Percentiles rank a stretch among this genome's conserved stretches.
phyloP scores from a whole-genome alignment of 2,329 filamentous ascomycete species.

The Trichophyton verrucosum region DNA sequence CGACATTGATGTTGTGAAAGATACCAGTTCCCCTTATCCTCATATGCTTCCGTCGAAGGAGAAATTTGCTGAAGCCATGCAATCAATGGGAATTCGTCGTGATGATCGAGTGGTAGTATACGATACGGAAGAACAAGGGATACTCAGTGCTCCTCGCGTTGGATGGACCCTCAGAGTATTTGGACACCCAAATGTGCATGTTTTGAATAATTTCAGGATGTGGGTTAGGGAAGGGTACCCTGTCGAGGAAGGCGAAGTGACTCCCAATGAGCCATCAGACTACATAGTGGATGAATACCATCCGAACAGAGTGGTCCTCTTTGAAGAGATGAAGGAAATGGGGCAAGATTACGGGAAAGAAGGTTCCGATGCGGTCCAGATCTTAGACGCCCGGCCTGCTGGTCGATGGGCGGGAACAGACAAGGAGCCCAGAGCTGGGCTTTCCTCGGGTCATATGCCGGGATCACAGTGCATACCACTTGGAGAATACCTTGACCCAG shows the following conservation, averaged over 20 bases:
- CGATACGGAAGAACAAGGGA: slow-evolving; percentile 77
- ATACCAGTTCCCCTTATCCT: slow-evolving; percentile 76
- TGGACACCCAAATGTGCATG: slow-evolving; percentile 74
- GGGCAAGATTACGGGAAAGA: slow-evolving; percentile 68
- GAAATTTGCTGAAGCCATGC: slow-evolving; percentile 78
- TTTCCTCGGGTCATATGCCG: slow-evolving; percentile 86
- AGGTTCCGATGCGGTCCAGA: slow-evolving; percentile 68
- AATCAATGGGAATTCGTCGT: slow-evolving; percentile 68
- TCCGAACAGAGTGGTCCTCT: slow-evolving; percentile 57
- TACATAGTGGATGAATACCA: slow-evolving; percentile 47
- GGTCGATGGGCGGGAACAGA: slow-evolving; percentile 73
- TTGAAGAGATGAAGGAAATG: slow-evolving; percentile 69
- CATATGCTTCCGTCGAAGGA: slow-evolving; percentile 86
- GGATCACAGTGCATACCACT: slow-evolving; percentile 75
- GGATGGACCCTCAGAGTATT: slow-evolving; percentile 89
- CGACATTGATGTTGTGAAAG: slow-evolving; percentile 83
- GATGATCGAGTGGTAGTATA: slow-evolving; percentile 92
- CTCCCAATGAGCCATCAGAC: slow-evolving; percentile 27
- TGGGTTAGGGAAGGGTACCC: slow-evolving; percentile 79
- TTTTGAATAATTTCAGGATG: slow-evolving; percentile 91
- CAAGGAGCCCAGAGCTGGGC: slow-evolving; percentile 72
- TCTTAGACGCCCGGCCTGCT: slow-evolving; percentile 71
- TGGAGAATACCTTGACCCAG: slow-evolving; percentile 63
- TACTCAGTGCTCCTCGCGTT: slow-evolving; percentile 86
- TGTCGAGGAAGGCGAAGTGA: slow-evolving; percentile 56